phyloP scores from a whole-genome alignment of 1,284 basidiomycete genomes.

The Ustilago loliicola region DNA sequence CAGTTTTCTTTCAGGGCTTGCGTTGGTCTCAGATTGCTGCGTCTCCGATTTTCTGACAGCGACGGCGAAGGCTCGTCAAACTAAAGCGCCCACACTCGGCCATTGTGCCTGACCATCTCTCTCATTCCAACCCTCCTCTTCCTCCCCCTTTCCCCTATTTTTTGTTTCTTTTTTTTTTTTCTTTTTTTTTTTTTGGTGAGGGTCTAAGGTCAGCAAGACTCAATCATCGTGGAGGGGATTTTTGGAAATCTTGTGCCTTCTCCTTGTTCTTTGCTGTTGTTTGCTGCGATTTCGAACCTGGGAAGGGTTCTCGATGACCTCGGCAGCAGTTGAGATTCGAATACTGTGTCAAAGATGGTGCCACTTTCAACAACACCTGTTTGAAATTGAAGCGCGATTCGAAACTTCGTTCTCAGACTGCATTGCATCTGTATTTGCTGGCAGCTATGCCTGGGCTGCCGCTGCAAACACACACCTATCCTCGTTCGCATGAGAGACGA shows the following conservation, averaged over 20 bases:
- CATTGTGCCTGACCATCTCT: background rate
- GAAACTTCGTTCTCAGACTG: constrained; percentile 7
- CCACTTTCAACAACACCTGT: too few relatives aligned
- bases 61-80: background rate
- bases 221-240: background rate
- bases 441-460: background rate
- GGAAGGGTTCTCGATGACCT: background rate
- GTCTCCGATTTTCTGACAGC: constrained; percentile 2
- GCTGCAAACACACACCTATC: constrained; percentile 2
- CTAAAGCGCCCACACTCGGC: too few relatives aligned
- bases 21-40: constrained; percentile 4
- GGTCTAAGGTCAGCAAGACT: background rate
- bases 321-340: background rate
- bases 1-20: background rate
- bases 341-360: too few relatives aligned
- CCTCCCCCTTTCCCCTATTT: background rate
- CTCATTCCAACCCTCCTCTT: background rate
- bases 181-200: background rate
- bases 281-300: background rate
- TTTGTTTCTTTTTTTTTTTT: background rate
- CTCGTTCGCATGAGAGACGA: background rate
- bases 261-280: background rate
- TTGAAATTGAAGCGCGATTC: background rate
- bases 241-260: constrained; percentile 1
- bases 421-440: constrained; percentile 1